These are phyloP conservation scores for Debaryomyces subglobosus DNA, from an alignment of 1,139 yeast genomes.

Conservation along the genomic window DNA sequence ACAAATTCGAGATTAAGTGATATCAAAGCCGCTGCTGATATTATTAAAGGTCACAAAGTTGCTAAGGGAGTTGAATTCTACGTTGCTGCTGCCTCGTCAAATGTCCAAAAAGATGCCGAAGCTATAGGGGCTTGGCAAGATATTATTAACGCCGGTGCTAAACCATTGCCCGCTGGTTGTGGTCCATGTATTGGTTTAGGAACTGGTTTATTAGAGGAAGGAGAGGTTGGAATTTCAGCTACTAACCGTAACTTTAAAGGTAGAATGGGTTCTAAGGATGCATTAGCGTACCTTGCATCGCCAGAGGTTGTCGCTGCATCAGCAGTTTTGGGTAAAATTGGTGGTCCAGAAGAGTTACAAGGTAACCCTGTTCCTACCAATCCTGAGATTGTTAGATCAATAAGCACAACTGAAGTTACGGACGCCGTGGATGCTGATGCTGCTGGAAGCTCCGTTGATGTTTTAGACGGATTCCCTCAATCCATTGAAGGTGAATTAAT, in stretches of 20 bases:
- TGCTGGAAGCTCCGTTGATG: slow-evolving; percentile 57
- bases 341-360: slow-evolving; percentile 82
- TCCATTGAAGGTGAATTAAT: slow-evolving; percentile 88
- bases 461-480: slow-evolving; percentile 88
- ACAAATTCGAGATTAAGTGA: slow-evolving; percentile 94
- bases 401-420: slow-evolving; percentile 37
- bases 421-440: slow-evolving; percentile 30
- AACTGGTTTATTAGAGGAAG: slow-evolving; percentile 87
- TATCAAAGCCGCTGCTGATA: slow-evolving; percentile 90
- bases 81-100: slow-evolving; percentile 95
- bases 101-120: slow-evolving; percentile 92
- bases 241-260: slow-evolving; percentile 98
- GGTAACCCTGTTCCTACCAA: slow-evolving; percentile 57
- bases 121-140: slow-evolving; percentile 89
- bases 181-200: slow-evolving; percentile 99
- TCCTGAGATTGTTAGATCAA: slow-evolving; percentile 50
- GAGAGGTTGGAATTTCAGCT: slow-evolving; percentile 97
- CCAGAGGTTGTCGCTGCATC: slow-evolving; percentile 99
- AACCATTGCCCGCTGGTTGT: slow-evolving; percentile 96
- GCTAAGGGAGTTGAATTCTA: slow-evolving; percentile 92
- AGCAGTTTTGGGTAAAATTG: slow-evolving; percentile 91
- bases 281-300: slow-evolving; percentile 92
- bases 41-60: slow-evolving; percentile 76
- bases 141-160: slow-evolving; percentile 89
- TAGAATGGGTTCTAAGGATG: slow-evolving; percentile 97